Evolutionary conservation across 495 filamentous ascomycete species (phyloP), one percentile per base, ranked within the genome.

Genomic region (Bacidia gigantensis): DNA sequence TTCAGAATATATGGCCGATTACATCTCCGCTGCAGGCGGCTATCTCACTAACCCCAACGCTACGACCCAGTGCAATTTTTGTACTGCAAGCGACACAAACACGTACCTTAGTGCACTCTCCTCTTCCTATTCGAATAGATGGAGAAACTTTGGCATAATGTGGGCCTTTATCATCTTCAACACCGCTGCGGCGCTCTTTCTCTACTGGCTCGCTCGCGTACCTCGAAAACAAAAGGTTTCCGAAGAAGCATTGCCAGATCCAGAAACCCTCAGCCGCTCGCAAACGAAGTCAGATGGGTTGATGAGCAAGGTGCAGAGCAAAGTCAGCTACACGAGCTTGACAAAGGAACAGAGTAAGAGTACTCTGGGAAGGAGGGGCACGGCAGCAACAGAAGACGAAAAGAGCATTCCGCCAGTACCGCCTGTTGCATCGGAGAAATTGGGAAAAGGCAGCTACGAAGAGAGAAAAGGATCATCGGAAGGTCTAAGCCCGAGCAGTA

Each of bases 121-220:
- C 21, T 71, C 77, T 10, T 32, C 67, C 11, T 87, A 78, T 56
- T 56, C 53, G 1, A 72, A 83, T 17, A 66, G 78, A 45, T 86
- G 82, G 82, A 72, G 82, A 49, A 82, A 88, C 60, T 80, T 88
- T 53, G 84, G 83, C 11, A 66, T 85, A 24, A 63, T 83, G 56
- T 90, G 73, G 65, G 79, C 68, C 0, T 93, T 81, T 59, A 72
- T 90, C 50, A 65, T 74, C n/a, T 86, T 92, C 67, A 95, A 95
- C 63, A 66, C 89, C 52, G 59, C 69, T n/a, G 81, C 64, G 21
- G 87, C 86, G 0, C 61, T 90, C 18, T 69, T 74, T 40, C 61
- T 95, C 17, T 95, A 94, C 66, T 94, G 84, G 83, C 63, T 89
- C 49, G 73, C 77, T 5, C 71, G 88, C 3, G 83, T 94, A 48